Percentiles rank a stretch among this genome's conserved stretches.
These are phyloP conservation scores for Tremellales sp. DNA, from an alignment of 1,284 basidiomycete genomes.

Conservation along the genomic window DNA sequence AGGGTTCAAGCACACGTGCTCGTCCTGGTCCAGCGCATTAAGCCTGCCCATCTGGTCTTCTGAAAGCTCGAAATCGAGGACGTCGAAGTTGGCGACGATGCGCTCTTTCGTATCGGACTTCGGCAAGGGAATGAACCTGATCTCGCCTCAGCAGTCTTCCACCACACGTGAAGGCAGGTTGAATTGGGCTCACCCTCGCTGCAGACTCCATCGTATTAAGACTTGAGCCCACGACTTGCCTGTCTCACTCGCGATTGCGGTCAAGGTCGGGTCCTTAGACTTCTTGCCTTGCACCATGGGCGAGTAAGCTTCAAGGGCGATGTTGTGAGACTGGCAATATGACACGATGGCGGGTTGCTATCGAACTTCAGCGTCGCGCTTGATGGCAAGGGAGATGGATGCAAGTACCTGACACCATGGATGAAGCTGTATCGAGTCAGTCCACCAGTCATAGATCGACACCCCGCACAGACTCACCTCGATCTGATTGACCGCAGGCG, in stretches of 20 bases:
- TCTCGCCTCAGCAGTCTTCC: neutral
- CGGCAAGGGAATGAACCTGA: constrained; percentile 66
- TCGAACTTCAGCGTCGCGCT: no score
- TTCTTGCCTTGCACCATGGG: constrained; percentile 59
- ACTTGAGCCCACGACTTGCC: constrained; percentile 66
- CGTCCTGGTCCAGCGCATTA: constrained; percentile 54
- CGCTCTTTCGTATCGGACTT: constrained; percentile 59
- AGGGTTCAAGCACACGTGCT: constrained; percentile 30
- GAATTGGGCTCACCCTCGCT: constrained; percentile 58
- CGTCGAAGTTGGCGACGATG: constrained; percentile 62
- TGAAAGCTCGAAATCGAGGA: constrained; percentile 65
- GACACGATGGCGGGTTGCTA: constrained; percentile 65
- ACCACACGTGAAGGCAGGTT: neutral
- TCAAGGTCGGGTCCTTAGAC: constrained; percentile 57
- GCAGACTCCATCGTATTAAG: constrained; percentile 73
- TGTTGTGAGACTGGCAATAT: constrained; percentile 63
- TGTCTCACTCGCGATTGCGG: constrained; percentile 58
- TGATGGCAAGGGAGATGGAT: neutral
- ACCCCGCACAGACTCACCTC: constrained; percentile 33
- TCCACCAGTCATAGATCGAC: neutral
- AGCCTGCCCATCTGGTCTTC: constrained; percentile 60
- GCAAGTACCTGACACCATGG: constrained; percentile 58
- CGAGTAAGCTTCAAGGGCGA: constrained; percentile 73
- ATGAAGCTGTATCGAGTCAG: constrained; percentile 60
- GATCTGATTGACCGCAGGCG: constrained; percentile 75